These are phyloP conservation scores for Lasiosphaeria miniovina DNA, from an alignment of 495 filamentous ascomycete genomes.

Conservation along the genomic window DNA sequence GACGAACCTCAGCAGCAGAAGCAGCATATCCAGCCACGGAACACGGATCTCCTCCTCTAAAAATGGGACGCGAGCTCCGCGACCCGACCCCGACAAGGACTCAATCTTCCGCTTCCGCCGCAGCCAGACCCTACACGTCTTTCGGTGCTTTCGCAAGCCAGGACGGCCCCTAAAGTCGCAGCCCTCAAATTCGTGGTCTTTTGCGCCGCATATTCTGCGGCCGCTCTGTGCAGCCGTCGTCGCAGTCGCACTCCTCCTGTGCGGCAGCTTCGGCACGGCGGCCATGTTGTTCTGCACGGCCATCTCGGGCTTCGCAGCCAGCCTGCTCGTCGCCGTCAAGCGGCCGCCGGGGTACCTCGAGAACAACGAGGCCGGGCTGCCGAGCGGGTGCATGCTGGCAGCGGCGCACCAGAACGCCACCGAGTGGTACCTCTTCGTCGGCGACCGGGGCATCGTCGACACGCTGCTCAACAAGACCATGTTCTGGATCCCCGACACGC, in stretches of 20 bases:
- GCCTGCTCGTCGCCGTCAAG: background rate
- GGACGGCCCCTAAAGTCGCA: background rate
- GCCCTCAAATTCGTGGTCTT: background rate
- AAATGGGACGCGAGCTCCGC: background rate
- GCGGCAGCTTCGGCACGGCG: background rate
- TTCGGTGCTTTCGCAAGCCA: background rate
- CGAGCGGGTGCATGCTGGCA: constrained; percentile 3
- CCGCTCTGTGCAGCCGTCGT: background rate
- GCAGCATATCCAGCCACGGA: background rate
- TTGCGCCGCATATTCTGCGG: background rate
- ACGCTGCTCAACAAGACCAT: constrained; percentile 7
- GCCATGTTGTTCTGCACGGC: background rate
- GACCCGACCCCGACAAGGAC: background rate
- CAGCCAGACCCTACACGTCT: background rate
- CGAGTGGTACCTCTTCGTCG: constrained; percentile 7
- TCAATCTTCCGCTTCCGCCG: background rate
- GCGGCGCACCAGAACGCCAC: constrained; percentile 3
- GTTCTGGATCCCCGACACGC: constrained; percentile 7
- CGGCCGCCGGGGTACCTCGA: constrained; percentile 1
- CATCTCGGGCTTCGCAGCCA: background rate
- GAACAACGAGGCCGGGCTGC: background rate
- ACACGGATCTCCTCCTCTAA: background rate
- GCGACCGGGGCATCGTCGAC: constrained; percentile 8
- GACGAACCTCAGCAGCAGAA: background rate
- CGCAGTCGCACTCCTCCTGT: background rate